A percentile compares a stretch with the other conserved stretches of the same genome.
phyloP scores from a whole-genome alignment of 345 rosid species.

The Anacardium occidentale region DNA sequence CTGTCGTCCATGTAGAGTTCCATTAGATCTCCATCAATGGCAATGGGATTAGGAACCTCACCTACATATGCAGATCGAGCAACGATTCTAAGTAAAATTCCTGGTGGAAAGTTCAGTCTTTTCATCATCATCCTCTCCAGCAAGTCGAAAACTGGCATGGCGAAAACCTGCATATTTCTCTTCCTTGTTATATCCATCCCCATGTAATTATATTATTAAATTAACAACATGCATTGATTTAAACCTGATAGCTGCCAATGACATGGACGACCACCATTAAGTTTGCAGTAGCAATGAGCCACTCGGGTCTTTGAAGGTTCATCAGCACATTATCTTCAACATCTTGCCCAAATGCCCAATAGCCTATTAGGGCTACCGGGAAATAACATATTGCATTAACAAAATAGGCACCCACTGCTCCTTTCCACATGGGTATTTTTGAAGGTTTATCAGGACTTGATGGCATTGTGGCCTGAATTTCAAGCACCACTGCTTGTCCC shows the following conservation, averaged over 20 bases:
- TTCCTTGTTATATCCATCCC: not conserved
- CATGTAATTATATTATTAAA: too few species aligned
- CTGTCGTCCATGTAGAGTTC: not conserved
- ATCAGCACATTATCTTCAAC: slow-evolving; percentile 80
- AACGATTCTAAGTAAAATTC: slow-evolving; percentile 54
- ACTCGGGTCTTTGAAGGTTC: slow-evolving; percentile 58
- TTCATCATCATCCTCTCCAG: slow-evolving; percentile 62
- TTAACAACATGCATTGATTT: not conserved
- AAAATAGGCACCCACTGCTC: slow-evolving; percentile 74
- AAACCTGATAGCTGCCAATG: slow-evolving; percentile 88
- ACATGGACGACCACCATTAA: slow-evolving; percentile 95
- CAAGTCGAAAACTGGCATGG: slow-evolving; percentile 89
- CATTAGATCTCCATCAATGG: not conserved
- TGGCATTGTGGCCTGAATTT: slow-evolving; percentile 95
- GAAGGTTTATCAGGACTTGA: slow-evolving; percentile 87
- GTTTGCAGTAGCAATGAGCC: slow-evolving; percentile 93
- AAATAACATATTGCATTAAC: slow-evolving; percentile 87
- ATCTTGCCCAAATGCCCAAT: slow-evolving; percentile 79
- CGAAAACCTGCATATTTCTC: slow-evolving; percentile 52
- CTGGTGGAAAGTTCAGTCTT: slow-evolving; percentile 54
- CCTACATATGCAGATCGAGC: slow-evolving; percentile 84
- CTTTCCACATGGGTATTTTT: slow-evolving; percentile 87
- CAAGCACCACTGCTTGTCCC: slow-evolving; percentile 88
- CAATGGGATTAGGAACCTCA: slow-evolving; percentile 36
- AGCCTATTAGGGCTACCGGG: slow-evolving; percentile 87